Base-by-base conservation (phyloP, 2,329 filamentous ascomycete genomes). In the Arthroderma sp. region DNA sequence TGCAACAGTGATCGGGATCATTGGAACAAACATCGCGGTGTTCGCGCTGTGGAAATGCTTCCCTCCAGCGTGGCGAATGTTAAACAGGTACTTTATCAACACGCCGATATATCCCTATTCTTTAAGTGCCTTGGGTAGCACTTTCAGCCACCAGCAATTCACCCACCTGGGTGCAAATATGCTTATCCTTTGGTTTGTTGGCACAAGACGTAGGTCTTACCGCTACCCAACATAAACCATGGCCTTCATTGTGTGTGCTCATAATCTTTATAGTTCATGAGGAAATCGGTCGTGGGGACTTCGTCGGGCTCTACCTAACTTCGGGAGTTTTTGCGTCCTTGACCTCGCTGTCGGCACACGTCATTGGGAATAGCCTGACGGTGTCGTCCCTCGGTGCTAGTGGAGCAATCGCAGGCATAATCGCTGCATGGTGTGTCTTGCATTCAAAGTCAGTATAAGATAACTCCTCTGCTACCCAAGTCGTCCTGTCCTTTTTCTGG, bases 81-180 rank as follows among this genome's bases (percentile, higher is more conserved):
- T 77, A 50, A 79, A 75, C 50, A 72, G 68, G 43, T 77, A 74
- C 61, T 74, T 76, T 55, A 65, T 73, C 44, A 66, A 68, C 33
- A 64, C 70, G 4, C 68, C 72, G 3, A 65, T 68, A 11, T 73
- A 72, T 48, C 77, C 77, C 1, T 66, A 68, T 47, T 66, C 73
- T 6, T 47, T 71, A 5, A 71, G 71, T 48, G 60, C 75, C 43
- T 50, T 80, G 4, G 70, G 72, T 11, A 73, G 70, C 53, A 60
- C 69, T 7, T 78, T 80, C 59, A 73, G 71, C 45, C 77, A 81
- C 58, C 69, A 78, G 40, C 62, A 66, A 5, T 56, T 71, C 43
- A 57, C 57, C 38, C 77, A 81, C 57, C 54, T 77, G 4, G 58
- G 65, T 15, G 58, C 59, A 8, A 81, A 80, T 54, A 72, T 77